Base-by-base conservation (phyloP, 1,139 yeast species). In the Eremothecium cymbalariae region DNA sequence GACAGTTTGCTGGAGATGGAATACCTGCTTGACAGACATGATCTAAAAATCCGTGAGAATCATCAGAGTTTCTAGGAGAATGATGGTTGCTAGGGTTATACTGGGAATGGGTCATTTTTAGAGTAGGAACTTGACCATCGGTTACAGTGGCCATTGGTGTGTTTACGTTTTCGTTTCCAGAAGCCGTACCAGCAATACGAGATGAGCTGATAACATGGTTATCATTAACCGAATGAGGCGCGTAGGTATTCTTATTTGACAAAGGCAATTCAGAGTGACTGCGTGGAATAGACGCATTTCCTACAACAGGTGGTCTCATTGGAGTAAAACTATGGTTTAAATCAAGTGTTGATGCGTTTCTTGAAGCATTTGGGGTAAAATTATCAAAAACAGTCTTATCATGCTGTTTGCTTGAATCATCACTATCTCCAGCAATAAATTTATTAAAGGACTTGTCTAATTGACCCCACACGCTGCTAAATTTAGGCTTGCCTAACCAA, bases 391-490 rank as follows among this genome's bases (percentile, higher is more conserved):
- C 76, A 6, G 81, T 81, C 25, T 63, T 68, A 18, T 71, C 53
- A 4, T 43, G 31, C 11, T 47, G 29, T 13, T 38, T 37, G 13
- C 40, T 43, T 2, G 28, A 24, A 2, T 43, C 39, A 35, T 84
- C 95, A 8, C 53, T 57, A 35, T 83, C 95, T 9, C 97, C 98
- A 3, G 95, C 84, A 43, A 90, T 90, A 54, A 88, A 84, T 56
- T 85, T 85, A 50, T 73, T 75, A 51, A 78, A 74, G n/a, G 78
- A 71, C 48, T 74, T 75, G 54, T 85, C 94, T 42, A 86, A 65
- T 34, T 81, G 86, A 6, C 88, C 90, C 93, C 94, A 82, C 40
- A 86, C 78, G 51, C 75, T 80, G 49, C 86, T 94, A 40, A 86
- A 64, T 47, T 80, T 82, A 9, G 93, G 94, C 51, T 77, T 77